A percentile compares a stretch with the other conserved stretches of the same genome.
These are phyloP conservation scores for Penicillium hordei DNA, from an alignment of 2,329 filamentous ascomycete genomes.

Conservation along the genomic window DNA sequence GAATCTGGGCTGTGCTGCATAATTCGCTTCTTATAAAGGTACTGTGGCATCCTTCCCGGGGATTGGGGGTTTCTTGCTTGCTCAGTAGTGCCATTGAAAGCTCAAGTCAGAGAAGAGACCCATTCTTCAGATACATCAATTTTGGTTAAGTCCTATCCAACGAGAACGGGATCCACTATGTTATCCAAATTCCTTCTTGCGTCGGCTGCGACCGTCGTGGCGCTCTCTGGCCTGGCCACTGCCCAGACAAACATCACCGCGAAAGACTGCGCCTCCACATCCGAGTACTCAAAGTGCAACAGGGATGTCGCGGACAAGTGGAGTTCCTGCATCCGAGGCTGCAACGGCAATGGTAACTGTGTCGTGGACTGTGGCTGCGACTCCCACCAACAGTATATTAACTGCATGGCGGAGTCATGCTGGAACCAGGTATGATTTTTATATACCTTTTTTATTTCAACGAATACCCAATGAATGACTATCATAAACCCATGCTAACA, in stretches of 20 bases:
- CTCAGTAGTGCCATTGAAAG: not conserved
- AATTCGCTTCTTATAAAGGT: constrained; percentile 4
- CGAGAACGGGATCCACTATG: constrained; percentile 10
- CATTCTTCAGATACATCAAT: not conserved
- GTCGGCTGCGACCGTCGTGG: constrained; percentile 11
- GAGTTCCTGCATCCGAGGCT: constrained; percentile 21
- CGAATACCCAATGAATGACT: not conserved
- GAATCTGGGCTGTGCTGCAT: not conserved
- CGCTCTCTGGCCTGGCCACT: constrained; percentile 11
- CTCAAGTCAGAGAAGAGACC: not conserved
- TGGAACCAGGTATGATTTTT: constrained; percentile 38
- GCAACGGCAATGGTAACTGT: constrained; percentile 24
- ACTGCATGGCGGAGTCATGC: constrained; percentile 41
- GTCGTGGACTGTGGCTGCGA: constrained; percentile 25
- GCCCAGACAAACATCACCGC: constrained; percentile 29
- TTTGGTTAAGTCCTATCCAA: not conserved
- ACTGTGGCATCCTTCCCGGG: not conserved
- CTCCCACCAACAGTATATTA: constrained; percentile 30
- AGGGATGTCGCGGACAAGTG: constrained; percentile 20
- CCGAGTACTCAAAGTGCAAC: constrained; percentile 23
- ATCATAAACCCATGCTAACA: not conserved
- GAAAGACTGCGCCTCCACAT: constrained; percentile 20
- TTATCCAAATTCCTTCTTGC: constrained; percentile 16
- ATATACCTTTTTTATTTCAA: not conserved
- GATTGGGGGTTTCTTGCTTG: not conserved